These are phyloP conservation scores for Punica granatum DNA, from an alignment of 345 rosid species.

Conservation along the genomic window DNA sequence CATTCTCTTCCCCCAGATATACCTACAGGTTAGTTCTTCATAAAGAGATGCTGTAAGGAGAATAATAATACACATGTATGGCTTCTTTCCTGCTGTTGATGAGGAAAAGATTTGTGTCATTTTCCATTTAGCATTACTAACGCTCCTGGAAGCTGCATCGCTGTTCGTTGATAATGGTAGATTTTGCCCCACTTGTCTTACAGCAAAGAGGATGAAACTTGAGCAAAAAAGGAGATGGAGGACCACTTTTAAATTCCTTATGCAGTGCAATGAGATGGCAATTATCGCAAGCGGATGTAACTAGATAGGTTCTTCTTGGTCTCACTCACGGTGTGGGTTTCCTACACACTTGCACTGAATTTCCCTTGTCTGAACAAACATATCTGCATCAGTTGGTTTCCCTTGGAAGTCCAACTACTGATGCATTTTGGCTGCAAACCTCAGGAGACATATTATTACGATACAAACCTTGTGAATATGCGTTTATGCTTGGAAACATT, in stretches of 20 bases:
- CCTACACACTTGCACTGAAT: no score
- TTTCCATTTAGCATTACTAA: no score
- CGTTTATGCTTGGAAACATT: not conserved
- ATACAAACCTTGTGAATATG: not conserved
- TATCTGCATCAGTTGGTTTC: no score
- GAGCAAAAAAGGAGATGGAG: not conserved
- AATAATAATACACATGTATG: not conserved
- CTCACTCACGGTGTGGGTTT: no score
- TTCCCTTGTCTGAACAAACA: no score
- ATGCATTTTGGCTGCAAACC: not conserved
- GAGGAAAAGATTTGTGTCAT: not conserved
- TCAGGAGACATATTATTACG: not conserved
- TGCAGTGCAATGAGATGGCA: not conserved
- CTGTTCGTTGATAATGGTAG: not conserved
- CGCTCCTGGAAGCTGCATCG: not conserved
- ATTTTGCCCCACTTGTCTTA: not conserved
- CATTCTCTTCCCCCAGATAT: not conserved
- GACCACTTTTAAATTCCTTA: not conserved
- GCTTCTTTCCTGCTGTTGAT: not conserved
- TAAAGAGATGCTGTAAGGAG: not conserved
- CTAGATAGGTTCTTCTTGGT: not conserved
- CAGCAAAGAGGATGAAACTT: not conserved
- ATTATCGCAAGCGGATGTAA: not conserved
- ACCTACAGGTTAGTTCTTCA: not conserved
- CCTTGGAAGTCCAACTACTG: no score